phyloP scores from a whole-genome alignment of 192 early-diverging fungal species.

The Coemansia sp. region DNA sequence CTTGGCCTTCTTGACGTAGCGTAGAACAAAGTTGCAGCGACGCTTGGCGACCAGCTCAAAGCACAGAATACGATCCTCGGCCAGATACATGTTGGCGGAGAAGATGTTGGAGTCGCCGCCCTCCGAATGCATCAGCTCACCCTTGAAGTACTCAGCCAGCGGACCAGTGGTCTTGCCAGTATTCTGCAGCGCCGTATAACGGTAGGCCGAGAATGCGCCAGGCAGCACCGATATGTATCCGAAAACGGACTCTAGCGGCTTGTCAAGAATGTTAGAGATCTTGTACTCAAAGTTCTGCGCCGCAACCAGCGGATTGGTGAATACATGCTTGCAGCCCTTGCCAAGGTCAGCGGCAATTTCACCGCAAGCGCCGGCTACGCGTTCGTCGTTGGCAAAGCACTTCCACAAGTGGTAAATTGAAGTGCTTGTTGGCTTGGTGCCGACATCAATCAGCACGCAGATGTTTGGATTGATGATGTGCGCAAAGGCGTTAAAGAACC shows the following conservation, averaged over 20 bases:
- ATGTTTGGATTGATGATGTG: conserved; percentile 80
- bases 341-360: conserved; percentile 90
- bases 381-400: conserved; percentile 77
- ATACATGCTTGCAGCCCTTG: conserved; percentile 63
- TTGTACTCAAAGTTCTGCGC: conserved; percentile 99
- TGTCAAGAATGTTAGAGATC: conserved; percentile 96
- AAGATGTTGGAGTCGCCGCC: conserved; percentile 72
- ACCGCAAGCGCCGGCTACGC: conserved; percentile 91
- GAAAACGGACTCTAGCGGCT: conserved; percentile 92
- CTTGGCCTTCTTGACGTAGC: conserved; percentile 85
- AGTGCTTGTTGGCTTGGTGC: conserved; percentile 80
- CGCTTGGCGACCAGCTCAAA: conserved; percentile 91
- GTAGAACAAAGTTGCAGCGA: conserved; percentile 73
- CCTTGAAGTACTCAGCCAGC: conserved; percentile 87
- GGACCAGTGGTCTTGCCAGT: conserved; percentile 62
- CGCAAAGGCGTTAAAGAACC: conserved; percentile 96
- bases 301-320: conserved; percentile 84
- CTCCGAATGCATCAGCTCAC: conserved; percentile 80
- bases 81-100: conserved; percentile 92
- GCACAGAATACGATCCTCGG: conserved; percentile 90
- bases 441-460: conserved; percentile 91
- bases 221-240: conserved; percentile 95
- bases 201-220: conserved; percentile 95
- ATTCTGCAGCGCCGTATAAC: conserved; percentile 80
- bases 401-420: conserved; percentile 94